Evolutionary conservation across 31 red algal species (phyloP), one percentile per base, ranked within the genome.

Genomic region (Bonnemaisonia californica): DNA sequence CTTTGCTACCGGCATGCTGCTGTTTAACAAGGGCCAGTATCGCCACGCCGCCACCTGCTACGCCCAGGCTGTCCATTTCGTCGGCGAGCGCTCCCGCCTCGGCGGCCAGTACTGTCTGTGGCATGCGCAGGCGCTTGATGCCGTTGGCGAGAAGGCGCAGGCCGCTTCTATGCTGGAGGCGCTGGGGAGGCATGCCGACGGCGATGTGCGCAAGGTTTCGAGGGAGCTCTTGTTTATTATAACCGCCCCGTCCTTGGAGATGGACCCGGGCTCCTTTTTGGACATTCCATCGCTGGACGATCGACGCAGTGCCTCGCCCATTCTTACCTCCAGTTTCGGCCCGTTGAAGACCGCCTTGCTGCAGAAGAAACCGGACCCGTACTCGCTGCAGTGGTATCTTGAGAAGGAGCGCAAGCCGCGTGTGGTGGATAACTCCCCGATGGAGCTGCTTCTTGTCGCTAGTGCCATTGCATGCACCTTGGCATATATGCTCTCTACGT

Each of bases 51-150:
- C 32, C 2, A 39, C 69, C 16, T 23, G 68, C 3, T 86, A 91
- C 42, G 63, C 64, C 2, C 76, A 81, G 41, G 95, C 91, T 39
- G 64, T 76, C 2, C 39, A 28, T 2, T 28, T 88, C 12, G 71
- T 83, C 31, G 86, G 88, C 5, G 54, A 24, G 1, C 47, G 68
- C 19, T 86, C 85, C 26, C 74, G 91, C 3, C 59, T 77, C 8
- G 95, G 95, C 30, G 95, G 95, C 23, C 83, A 98, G 60, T 93
- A 93, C 54, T 81, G 76, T 54, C 29, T 98, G 32, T 98, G 95
- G 95, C 77, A 90, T 33, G 95, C 91, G 30, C 95, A 98, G 65
- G 89, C 95, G 13, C 79, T 94, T 19, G 90, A 98, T 76, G 95
- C 95, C n/a, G 83, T 73, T 11, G 95, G 95, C 8, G 75, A 98